Percentiles rank a stretch among this genome's conserved stretches.
These are phyloP conservation scores for Beauveria bassiana DNA, from an alignment of 2,329 filamentous ascomycete genomes.

Conservation along the genomic window DNA sequence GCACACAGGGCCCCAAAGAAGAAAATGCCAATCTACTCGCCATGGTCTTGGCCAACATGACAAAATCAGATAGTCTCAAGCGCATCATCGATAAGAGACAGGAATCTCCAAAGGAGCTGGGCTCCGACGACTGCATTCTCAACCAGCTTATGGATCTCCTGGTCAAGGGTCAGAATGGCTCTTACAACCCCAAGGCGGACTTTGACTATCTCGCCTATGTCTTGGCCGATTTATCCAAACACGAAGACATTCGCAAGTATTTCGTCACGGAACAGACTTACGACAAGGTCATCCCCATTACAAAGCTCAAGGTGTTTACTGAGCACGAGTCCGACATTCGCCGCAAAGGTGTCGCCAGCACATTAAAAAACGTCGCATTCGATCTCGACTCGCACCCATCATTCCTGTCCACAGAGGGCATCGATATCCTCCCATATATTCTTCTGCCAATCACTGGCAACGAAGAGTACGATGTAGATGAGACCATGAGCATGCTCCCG, in stretches of 20 bases:
- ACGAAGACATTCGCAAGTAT: conserved; percentile 65
- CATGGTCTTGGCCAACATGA: conserved; percentile 89
- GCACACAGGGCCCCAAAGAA: conserved; percentile 58
- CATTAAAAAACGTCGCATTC: conserved; percentile 91
- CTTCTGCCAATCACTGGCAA: conserved; percentile 79
- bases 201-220: conserved; percentile 93
- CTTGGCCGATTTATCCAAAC: conserved; percentile 86
- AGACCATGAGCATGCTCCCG: conserved; percentile 76
- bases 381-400: conserved; percentile 64
- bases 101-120: conserved; percentile 59
- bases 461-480: conserved; percentile 83
- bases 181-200: conserved; percentile 76
- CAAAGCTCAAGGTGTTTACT: conserved; percentile 90
- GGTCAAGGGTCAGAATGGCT: conserved; percentile 78
- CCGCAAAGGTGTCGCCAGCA: conserved; percentile 88
- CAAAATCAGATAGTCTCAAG: conserved; percentile 69
- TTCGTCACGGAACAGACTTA: conserved; percentile 68
- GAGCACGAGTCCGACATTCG: conserved; percentile 78
- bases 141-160: conserved; percentile 95
- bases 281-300: conserved; percentile 78
- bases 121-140: conserved; percentile 64
- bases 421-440: conserved; percentile 81
- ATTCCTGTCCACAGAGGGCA: conserved; percentile 62
- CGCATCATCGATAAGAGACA: conserved; percentile 62
- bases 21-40: conserved; percentile 75